Evolutionary conservation across 768 basidiomycete species (phyloP).

Genomic region (Suillus americanus): DNA sequence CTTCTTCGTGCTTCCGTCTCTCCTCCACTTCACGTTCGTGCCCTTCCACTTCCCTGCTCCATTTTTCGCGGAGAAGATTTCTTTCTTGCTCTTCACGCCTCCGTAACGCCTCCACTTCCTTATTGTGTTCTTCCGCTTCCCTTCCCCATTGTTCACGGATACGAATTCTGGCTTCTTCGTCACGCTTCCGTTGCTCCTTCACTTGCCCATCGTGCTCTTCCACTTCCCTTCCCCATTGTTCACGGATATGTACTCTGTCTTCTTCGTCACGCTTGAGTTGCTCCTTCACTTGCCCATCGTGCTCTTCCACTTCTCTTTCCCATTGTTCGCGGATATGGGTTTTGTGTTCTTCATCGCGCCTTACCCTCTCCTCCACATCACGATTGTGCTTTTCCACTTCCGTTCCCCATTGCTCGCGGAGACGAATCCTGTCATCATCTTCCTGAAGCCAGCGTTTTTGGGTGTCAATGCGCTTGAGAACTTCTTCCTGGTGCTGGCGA

Average conservation of each 20-base stretch:
- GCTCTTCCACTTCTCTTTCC: slow-evolving; percentile 18
- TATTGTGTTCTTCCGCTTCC: not conserved
- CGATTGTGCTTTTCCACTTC: not conserved
- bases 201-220: slow-evolving; percentile 7
- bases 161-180: not conserved
- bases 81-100: not conserved
- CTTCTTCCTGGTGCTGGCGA: slow-evolving; percentile 17
- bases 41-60: not conserved
- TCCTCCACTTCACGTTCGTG: not conserved
- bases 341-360: slow-evolving; percentile 10
- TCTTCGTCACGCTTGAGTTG: not conserved
- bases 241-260: not conserved
- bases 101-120: slow-evolving; percentile 12
- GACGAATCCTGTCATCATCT: slow-evolving; percentile 5
- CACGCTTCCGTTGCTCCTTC: not conserved
- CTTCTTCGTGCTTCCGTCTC: slow-evolving; percentile 19
- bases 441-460: slow-evolving; percentile 22
- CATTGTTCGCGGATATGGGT: slow-evolving; percentile 8
- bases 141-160: not conserved
- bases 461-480: slow-evolving; percentile 8
- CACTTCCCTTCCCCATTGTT: not conserved
- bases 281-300: slow-evolving; percentile 1
- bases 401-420: not conserved
- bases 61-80: not conserved
- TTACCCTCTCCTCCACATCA: slow-evolving; percentile 17